Conservation (phyloP, 768 basidiomycete species). For the Rossbeevera mucosa region DNA sequence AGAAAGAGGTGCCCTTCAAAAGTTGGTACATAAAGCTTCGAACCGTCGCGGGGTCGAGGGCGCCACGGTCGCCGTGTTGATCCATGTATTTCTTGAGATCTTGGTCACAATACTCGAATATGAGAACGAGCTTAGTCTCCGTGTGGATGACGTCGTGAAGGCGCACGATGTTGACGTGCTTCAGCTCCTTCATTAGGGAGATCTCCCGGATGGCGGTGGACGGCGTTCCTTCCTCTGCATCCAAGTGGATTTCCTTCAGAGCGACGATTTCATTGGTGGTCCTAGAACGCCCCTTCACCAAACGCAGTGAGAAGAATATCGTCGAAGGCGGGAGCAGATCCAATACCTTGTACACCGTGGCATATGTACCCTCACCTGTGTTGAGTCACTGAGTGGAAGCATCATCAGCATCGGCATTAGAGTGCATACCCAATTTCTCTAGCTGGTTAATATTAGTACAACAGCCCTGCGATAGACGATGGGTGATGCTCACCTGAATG, state of each 20-base stretch:
- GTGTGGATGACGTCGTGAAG: constrained; percentile 99
- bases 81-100: constrained; percentile 99
- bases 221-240: constrained; percentile 98
- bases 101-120: constrained; percentile 98
- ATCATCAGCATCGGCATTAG: not conserved
- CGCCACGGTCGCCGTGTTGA: constrained; percentile 91
- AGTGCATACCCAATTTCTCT: constrained; percentile 71
- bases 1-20: constrained; percentile 94
- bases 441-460: constrained; percentile 44
- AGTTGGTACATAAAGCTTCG: constrained; percentile 98
- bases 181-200: constrained; percentile 98
- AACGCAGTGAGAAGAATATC: constrained; percentile 1
- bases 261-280: constrained; percentile 99
- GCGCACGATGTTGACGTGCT: constrained; percentile 97
- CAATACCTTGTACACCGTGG: constrained; percentile 91
- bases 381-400: constrained; percentile 4
- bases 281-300: constrained; percentile 76
- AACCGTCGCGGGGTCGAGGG: constrained; percentile 81
- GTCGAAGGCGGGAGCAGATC: not conserved
- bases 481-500: constrained; percentile 42
- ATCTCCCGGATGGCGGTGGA: constrained; percentile 99
- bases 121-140: constrained; percentile 94
- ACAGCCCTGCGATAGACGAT: not conserved
- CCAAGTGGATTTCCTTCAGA: constrained; percentile 97
- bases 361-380: constrained; percentile 87